These are phyloP conservation scores for Saccharomycopsis schoenii DNA, from an alignment of 805 yeast species.

Conservation along the genomic window DNA sequence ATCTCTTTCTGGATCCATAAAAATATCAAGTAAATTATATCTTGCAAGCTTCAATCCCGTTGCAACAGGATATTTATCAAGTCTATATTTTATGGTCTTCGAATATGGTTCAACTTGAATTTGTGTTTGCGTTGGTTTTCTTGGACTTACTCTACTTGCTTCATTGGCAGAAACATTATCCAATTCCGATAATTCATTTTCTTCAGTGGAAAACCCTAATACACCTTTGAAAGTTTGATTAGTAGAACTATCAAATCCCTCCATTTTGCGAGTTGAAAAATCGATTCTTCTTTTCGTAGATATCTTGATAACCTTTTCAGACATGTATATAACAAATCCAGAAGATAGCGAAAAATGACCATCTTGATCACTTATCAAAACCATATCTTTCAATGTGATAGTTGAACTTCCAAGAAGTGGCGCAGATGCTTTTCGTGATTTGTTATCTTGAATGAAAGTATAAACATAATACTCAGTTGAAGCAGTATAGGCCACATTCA, in stretches of 20 bases:
- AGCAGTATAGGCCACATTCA: conserved; percentile 22
- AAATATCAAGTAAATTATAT: conserved; percentile 61
- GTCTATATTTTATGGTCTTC: conserved; percentile 36
- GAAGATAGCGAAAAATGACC: conserved; percentile 69
- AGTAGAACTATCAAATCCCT: conserved; percentile 32
- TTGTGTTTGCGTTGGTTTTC: background rate
- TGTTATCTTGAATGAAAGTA: conserved; percentile 34
- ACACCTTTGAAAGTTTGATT: conserved; percentile 48
- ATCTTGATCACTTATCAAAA: conserved; percentile 66
- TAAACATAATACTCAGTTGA: conserved; percentile 25
- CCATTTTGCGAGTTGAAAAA: conserved; percentile 24
- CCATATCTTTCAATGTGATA: conserved; percentile 41
- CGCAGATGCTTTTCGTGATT: conserved; percentile 26
- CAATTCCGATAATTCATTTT: background rate
- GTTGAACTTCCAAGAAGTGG: conserved; percentile 30
- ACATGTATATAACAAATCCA: conserved; percentile 44
- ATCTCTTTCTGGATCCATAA: conserved; percentile 35
- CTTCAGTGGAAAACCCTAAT: conserved; percentile 21
- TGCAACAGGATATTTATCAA: conserved; percentile 73
- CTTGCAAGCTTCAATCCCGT: conserved; percentile 70
- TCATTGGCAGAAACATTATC: background rate
- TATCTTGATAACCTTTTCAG: conserved; percentile 35
- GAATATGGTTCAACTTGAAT: background rate
- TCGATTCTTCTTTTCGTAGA: conserved; percentile 45
- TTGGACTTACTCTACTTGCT: background rate